These are phyloP conservation scores for Ambrosiella xylebori DNA, from an alignment of 2,329 filamentous ascomycete genomes.

Conservation along the genomic window DNA sequence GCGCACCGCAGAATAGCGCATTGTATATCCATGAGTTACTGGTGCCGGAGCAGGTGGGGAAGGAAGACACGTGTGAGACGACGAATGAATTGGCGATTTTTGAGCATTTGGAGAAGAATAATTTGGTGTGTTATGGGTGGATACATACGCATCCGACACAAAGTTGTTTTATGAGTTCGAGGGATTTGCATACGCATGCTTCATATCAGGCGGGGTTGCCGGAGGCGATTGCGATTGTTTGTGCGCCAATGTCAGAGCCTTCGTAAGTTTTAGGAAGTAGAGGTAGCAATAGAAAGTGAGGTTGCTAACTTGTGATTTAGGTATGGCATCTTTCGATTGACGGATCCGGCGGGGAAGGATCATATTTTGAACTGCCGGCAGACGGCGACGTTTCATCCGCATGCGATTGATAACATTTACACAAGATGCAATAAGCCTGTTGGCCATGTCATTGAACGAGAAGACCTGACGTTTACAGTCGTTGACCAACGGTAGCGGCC, in stretches of 20 bases:
- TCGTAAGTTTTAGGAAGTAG: constrained; percentile 38
- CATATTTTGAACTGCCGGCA: constrained; percentile 68
- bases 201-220: constrained; percentile 94
- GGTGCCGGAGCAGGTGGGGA: constrained; percentile 79
- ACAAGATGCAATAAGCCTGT: constrained; percentile 50
- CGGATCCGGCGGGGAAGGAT: constrained; percentile 76
- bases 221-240: constrained; percentile 93
- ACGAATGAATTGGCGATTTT: constrained; percentile 72
- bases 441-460: constrained; percentile 54
- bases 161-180: constrained; percentile 92
- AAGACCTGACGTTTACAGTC: constrained; percentile 43
- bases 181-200: constrained; percentile 83
- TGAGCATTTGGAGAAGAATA: constrained; percentile 72
- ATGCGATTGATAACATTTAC: constrained; percentile 51
- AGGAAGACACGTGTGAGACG: constrained; percentile 87
- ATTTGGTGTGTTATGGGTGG: constrained; percentile 81
- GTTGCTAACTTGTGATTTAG: constrained; percentile 26
- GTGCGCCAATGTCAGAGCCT: constrained; percentile 63
- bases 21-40: constrained; percentile 79
- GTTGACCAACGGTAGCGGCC: constrained; percentile 31
- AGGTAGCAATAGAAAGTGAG: neutral
- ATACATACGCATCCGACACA: constrained; percentile 96
- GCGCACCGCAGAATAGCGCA: constrained; percentile 79
- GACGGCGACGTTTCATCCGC: constrained; percentile 69
- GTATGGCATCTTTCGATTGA: constrained; percentile 83